Conservation (phyloP, 192 early-diverging fungal genomes). For the Funneliformis geosporum region DNA sequence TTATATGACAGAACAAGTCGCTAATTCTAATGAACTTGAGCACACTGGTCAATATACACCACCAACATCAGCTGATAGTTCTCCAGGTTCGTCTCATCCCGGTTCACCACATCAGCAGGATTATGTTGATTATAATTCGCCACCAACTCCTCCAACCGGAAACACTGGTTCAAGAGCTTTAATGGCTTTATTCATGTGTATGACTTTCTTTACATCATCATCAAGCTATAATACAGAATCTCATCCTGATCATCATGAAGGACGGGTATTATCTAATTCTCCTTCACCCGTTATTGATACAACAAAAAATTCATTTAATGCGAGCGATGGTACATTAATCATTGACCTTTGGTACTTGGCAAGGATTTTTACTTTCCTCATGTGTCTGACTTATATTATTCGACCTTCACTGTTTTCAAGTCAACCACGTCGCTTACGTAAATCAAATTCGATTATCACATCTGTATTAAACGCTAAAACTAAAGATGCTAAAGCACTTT, state of each 20-base stretch:
- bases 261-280: not conserved
- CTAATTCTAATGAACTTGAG: not conserved
- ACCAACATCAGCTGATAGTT: conserved; percentile 3
- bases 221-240: not conserved
- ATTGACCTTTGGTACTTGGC: conserved; percentile 31
- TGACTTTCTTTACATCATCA: conserved; percentile 55
- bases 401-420: conserved; percentile 26
- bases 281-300: not conserved
- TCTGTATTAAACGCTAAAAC: conserved; percentile 12
- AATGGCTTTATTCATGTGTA: conserved; percentile 63
- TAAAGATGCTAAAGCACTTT: conserved; percentile 20
- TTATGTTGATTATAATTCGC: conserved; percentile 31
- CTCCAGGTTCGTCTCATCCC: conserved; percentile 28
- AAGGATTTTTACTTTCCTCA: conserved; percentile 20
- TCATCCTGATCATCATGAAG: conserved; percentile 21
- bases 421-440: conserved; percentile 4
- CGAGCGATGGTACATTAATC: conserved; percentile 9
- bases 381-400: conserved; percentile 26
- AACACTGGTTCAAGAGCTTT: conserved; percentile 47
- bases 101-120: conserved; percentile 34
- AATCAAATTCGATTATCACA: not conserved
- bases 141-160: conserved; percentile 46
- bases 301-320: not conserved
- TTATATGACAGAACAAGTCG: conserved; percentile 29
- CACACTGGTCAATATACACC: not conserved